phyloP scores from a whole-genome alignment of 108 stramenopile genomes.

The Craspedostauros australis region DNA sequence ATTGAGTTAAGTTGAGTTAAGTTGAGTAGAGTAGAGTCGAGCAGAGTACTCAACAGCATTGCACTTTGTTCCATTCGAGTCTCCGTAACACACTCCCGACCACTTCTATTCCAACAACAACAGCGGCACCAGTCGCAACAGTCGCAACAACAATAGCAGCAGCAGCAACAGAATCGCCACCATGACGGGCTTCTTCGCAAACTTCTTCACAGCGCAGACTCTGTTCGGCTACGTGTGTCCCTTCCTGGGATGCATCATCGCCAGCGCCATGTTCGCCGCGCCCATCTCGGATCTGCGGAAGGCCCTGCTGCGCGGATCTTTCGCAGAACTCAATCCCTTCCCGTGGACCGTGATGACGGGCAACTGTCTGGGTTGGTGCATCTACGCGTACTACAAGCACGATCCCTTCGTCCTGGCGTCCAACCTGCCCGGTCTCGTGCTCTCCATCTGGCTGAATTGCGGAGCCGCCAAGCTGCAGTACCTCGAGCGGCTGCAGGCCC shows the following conservation, averaged over 20 bases:
- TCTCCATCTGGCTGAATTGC: slow-evolving; percentile 56
- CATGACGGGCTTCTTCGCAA: slow-evolving; percentile 13
- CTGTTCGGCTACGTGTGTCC: slow-evolving; percentile 44
- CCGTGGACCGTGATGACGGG: slow-evolving; percentile 69
- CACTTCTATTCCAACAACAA: too few relatives aligned
- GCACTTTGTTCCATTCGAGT: too few relatives aligned
- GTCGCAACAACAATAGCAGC: too few relatives aligned
- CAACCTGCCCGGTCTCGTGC: slow-evolving; percentile 52
- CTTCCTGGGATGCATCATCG: slow-evolving; percentile 28
- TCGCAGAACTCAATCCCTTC: slow-evolving; percentile 27
- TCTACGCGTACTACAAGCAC: slow-evolving; percentile 23
- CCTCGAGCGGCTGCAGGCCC: neutral
- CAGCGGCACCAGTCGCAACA: too few relatives aligned
- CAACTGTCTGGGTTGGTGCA: slow-evolving; percentile 48
- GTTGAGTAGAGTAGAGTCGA: too few relatives aligned
- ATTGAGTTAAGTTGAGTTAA: too few relatives aligned
- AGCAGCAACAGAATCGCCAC: neutral
- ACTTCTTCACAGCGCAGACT: slow-evolving; percentile 5
- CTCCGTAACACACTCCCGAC: too few relatives aligned
- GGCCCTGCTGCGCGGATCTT: slow-evolving; percentile 23
- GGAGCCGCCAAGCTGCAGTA: slow-evolving; percentile 63
- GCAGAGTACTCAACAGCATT: too few relatives aligned
- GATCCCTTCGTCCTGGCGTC: slow-evolving; percentile 50
- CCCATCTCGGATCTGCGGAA: slow-evolving; percentile 26
- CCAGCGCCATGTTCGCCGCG: slow-evolving; percentile 19